Base-by-base conservation (phyloP, 176 grass and related monocot species). In the Guadua angustifolia region DNA sequence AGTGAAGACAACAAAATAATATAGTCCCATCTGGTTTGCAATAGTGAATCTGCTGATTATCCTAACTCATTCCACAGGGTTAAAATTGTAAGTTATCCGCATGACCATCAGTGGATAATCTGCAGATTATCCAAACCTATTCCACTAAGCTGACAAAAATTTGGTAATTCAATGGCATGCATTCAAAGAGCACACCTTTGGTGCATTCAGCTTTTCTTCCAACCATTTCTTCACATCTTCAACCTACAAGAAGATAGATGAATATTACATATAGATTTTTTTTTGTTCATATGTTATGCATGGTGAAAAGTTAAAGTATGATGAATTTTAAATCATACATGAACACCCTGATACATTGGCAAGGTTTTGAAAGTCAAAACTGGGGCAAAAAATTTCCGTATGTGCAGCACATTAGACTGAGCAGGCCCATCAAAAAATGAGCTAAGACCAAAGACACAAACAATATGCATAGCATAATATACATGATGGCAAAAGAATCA, bases 171-270 rank as follows among this genome's bases (percentile, higher is more conserved):
- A 60, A 64, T 49, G 46, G 22, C 66, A 44, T 76, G 38, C 35
- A 78, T 66, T 86, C 40, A 81, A 85, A 55, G 40, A 83, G 74
- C 43, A 83, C 69, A 98, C 95, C 95, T 92, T 88, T 83, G 85
- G 76, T 64, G 84, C 80, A 39, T 78, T 90, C 79, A 98, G 62
- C 79, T 85, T 91, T 73, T 93, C 91, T 89, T 94, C 91, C 85
- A 98, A 74, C 95, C 93, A 98, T 77, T 79, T 92, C 71, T 92
- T 93, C 76, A 98, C 93, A 90, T 95, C 93, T 90, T 98, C 93
- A 60, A 95, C 85, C 95, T 98, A 65, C 64, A 70, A 44, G 39
- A 70, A 36, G 39, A 88, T 50, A 90, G 25, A 86, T 51, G n/a
- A 57, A 73, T 71, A 49, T 77, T 49, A 60, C 14, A 9, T 42